phyloP scores from a whole-genome alignment of 306 rosid genomes.

The Ochetophila trinervis region DNA sequence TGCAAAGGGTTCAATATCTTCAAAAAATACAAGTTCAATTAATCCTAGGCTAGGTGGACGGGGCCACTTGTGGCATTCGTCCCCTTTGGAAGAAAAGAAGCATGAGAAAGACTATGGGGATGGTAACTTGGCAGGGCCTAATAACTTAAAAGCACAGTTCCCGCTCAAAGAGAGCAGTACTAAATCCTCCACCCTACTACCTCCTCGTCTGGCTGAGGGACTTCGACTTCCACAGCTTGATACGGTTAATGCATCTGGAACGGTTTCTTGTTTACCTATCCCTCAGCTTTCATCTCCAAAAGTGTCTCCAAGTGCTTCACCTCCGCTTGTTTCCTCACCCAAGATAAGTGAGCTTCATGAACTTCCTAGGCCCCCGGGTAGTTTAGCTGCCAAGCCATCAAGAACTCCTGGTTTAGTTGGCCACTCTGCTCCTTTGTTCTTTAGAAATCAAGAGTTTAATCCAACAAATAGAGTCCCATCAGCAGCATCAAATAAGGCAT shows the following conservation, averaged over 20 bases:
- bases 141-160: constrained; percentile 36
- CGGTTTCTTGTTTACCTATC: constrained; percentile 44
- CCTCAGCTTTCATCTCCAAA: constrained; percentile 78
- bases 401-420: constrained; percentile 46
- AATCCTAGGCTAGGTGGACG: constrained; percentile 51
- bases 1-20: constrained; percentile 45
- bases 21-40: constrained; percentile 34
- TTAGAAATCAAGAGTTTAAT: constrained; percentile 53
- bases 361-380: constrained; percentile 91
- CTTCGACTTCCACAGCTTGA: constrained; percentile 47
- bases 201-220: constrained; percentile 64
- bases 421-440: constrained; percentile 73
- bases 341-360: constrained; percentile 87
- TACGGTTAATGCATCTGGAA: constrained; percentile 40
- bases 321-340: constrained; percentile 72
- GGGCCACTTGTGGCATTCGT: constrained; percentile 62
- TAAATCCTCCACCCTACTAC: constrained; percentile 43
- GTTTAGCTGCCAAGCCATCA: constrained; percentile 37
- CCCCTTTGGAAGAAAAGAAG: constrained; percentile 66
- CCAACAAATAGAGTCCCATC: constrained; percentile 43
- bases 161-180: constrained; percentile 54
- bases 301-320: constrained; percentile 66
- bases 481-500: constrained; percentile 51
- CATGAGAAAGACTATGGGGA: constrained; percentile 49
- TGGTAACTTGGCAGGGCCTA: constrained; percentile 39